phyloP scores from a whole-genome alignment of 2,329 filamentous ascomycete species.

The Berkeleyomyces rouxiae region DNA sequence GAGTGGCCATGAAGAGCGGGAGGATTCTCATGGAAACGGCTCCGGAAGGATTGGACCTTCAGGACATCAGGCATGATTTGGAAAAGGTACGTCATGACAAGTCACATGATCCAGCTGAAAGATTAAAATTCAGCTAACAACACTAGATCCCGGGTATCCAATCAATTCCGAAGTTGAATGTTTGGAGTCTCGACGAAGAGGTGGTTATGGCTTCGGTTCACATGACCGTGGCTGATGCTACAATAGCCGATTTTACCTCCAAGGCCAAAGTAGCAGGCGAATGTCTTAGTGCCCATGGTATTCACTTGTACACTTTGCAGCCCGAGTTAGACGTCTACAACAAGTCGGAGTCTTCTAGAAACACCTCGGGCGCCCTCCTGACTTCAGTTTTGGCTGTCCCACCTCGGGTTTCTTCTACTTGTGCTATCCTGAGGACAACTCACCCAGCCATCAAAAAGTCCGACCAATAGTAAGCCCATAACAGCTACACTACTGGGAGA shows the following conservation, averaged over 20 bases:
- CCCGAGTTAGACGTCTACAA: conserved; percentile 31
- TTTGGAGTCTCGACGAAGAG: conserved; percentile 56
- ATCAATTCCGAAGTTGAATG: conserved; percentile 54
- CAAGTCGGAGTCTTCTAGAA: background rate
- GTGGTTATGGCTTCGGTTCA: conserved; percentile 56
- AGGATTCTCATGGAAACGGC: conserved; percentile 52
- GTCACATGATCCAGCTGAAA: background rate
- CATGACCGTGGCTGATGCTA: conserved; percentile 42
- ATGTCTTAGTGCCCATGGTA: conserved; percentile 56
- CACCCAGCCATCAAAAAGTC: background rate
- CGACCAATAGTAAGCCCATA: background rate
- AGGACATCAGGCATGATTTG: conserved; percentile 51
- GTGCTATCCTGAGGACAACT: background rate
- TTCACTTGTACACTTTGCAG: conserved; percentile 56
- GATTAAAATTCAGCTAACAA: background rate
- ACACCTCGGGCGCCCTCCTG: background rate
- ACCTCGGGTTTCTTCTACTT: background rate
- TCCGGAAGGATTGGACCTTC: conserved; percentile 40
- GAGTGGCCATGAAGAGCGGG: conserved; percentile 44
- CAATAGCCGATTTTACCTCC: conserved; percentile 40
- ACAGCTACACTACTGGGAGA: background rate
- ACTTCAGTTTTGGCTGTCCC: background rate
- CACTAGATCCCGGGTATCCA: conserved; percentile 45
- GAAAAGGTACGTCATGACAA: conserved; percentile 33
- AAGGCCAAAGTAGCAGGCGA: conserved; percentile 46